These are phyloP conservation scores for Spinellus fusiger DNA, from an alignment of 192 early-diverging fungal genomes.

Conservation along the genomic window DNA sequence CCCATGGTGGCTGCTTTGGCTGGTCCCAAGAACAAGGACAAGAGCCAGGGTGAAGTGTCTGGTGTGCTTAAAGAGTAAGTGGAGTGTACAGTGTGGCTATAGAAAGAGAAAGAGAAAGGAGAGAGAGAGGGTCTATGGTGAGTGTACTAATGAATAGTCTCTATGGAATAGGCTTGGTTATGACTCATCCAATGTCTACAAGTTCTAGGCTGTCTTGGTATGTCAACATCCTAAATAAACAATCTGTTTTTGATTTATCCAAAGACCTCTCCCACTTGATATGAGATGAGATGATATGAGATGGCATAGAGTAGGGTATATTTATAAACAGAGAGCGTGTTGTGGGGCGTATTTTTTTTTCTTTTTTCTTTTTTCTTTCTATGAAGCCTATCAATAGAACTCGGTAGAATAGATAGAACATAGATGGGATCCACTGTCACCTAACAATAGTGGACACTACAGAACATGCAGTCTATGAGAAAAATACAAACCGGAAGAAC, in stretches of 20 bases:
- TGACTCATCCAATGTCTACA: not conserved
- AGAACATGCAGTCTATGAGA: not conserved
- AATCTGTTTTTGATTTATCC: no score
- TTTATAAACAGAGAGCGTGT: no score
- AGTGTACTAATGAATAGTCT: no score
- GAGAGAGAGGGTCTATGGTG: no score
- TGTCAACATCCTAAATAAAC: not conserved
- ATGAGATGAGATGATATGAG: not conserved
- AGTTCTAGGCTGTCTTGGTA: not conserved
- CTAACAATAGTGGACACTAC: no score
- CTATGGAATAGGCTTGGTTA: not conserved
- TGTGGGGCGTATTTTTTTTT: no score
- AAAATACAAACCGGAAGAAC: slow-evolving; percentile 28
- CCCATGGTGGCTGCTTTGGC: slow-evolving; percentile 65
- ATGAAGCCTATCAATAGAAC: no score
- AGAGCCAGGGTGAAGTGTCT: slow-evolving; percentile 73
- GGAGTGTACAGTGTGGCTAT: slow-evolving; percentile 7
- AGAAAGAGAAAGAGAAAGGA: not conserved
- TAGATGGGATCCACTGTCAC: no score
- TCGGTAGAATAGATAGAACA: no score
- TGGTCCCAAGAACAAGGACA: slow-evolving; percentile 78
- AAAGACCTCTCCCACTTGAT: not conserved
- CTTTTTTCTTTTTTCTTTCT: no score
- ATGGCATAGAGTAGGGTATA: not conserved
- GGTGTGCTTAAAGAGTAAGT: slow-evolving; percentile 74